Conservation (phyloP, 192 early-diverging fungal species). For the Coemansia sp. region DNA sequence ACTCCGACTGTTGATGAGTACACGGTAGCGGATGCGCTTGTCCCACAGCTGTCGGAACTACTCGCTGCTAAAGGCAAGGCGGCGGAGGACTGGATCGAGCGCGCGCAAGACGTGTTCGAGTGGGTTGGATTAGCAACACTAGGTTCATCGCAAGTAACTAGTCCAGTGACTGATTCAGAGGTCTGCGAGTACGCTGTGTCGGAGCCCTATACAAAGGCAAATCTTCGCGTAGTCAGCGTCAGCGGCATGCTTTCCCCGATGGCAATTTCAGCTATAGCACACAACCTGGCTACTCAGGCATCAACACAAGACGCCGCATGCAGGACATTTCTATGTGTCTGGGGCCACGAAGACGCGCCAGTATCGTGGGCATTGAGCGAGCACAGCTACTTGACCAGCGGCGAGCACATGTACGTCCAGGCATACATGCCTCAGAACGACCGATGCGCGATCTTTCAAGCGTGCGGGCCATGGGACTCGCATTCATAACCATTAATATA, state of each 20-base stretch:
- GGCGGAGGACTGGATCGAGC: slow-evolving; percentile 31
- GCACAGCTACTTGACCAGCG: slow-evolving; percentile 36
- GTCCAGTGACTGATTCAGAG: not conserved
- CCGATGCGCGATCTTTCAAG: slow-evolving; percentile 41
- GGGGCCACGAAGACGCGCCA: slow-evolving; percentile 52
- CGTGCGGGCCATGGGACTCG: slow-evolving; percentile 49
- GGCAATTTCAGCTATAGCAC: slow-evolving; percentile 20
- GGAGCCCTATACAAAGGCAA: not conserved
- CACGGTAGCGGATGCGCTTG: not conserved
- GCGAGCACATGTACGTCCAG: slow-evolving; percentile 50
- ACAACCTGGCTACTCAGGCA: not conserved
- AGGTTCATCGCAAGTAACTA: slow-evolving; percentile 7
- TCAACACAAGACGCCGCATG: not conserved
- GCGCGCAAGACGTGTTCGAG: slow-evolving; percentile 38
- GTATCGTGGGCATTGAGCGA: slow-evolving; percentile 39
- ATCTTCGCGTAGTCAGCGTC: slow-evolving; percentile 13
- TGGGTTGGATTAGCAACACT: slow-evolving; percentile 42
- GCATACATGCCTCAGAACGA: slow-evolving; percentile 5
- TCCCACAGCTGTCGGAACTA: slow-evolving; percentile 15
- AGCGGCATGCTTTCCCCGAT: slow-evolving; percentile 33
- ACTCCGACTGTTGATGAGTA: not conserved
- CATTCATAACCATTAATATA: slow-evolving; percentile 24
- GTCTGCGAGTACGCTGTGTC: slow-evolving; percentile 24
- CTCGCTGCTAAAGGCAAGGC: not conserved
- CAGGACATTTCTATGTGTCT: slow-evolving; percentile 32